A percentile compares a stretch with the other conserved stretches of the same genome.
These are phyloP conservation scores for Zasmidium citrigriseum DNA, from an alignment of 2,329 filamentous ascomycete species.

Conservation along the genomic window DNA sequence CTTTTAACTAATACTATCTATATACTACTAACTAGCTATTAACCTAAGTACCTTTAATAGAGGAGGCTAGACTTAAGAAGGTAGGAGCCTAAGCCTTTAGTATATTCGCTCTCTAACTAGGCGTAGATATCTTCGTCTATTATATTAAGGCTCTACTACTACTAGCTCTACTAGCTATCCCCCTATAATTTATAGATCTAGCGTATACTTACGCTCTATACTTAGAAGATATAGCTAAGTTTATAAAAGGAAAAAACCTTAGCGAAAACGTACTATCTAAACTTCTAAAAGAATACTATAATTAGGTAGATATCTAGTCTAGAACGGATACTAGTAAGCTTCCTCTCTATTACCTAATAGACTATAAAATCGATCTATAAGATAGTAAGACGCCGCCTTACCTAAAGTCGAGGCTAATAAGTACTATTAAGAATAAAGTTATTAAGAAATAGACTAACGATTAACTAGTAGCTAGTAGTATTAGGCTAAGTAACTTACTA, in stretches of 20 bases:
- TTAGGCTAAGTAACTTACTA: background rate
- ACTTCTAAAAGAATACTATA: background rate
- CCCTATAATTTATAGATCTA: background rate
- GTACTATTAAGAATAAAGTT: slow-evolving; percentile 3
- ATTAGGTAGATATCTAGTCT: background rate
- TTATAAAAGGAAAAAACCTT: background rate
- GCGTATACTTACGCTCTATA: background rate
- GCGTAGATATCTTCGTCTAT: background rate
- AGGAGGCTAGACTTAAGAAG: background rate
- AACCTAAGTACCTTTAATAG: no score
- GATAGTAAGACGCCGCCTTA: background rate
- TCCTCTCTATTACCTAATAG: background rate
- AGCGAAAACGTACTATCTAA: background rate
- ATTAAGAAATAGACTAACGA: slow-evolving; percentile 15
- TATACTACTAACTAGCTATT: no score
- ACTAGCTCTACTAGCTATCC: background rate
- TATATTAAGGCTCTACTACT: background rate
- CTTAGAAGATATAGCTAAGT: background rate
- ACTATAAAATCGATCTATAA: slow-evolving; percentile 11
- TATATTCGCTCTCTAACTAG: background rate
- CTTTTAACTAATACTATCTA: no score
- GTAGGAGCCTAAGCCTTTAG: background rate
- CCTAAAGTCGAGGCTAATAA: slow-evolving; percentile 5
- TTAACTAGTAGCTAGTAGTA: slow-evolving; percentile 5
- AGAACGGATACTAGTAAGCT: background rate